Conservation (phyloP, 768 basidiomycete species). For the Boletus tomentosulus region DNA sequence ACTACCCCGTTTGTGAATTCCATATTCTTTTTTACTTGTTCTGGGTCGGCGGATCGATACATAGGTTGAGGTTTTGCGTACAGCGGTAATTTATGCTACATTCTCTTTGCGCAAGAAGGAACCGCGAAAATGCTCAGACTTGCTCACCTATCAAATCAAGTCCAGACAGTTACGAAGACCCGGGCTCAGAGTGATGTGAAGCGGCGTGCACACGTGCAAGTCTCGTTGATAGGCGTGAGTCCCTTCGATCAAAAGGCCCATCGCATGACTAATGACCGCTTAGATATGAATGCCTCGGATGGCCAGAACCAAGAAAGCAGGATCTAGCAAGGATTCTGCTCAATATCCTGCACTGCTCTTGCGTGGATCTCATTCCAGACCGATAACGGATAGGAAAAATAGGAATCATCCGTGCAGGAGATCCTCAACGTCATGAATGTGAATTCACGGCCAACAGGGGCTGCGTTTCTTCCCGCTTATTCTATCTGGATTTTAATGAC, state of each 20-base stretch:
- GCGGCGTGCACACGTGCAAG: constrained; percentile 25
- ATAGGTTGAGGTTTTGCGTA: constrained; percentile 38
- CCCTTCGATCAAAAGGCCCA: constrained; percentile 6
- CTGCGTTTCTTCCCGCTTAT: constrained; percentile 34
- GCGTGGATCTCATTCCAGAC: constrained; percentile 26
- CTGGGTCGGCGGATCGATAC: constrained; percentile 36
- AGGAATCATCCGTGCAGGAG: constrained; percentile 38
- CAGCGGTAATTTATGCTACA: constrained; percentile 35
- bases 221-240: constrained; percentile 37
- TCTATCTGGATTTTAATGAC: constrained; percentile 28
- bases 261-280: constrained; percentile 11
- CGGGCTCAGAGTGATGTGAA: constrained; percentile 27
- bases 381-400: constrained; percentile 25
- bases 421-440: constrained; percentile 6
- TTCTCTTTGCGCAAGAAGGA: constrained; percentile 1
- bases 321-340: constrained; percentile 36
- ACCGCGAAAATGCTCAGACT: constrained; percentile 32
- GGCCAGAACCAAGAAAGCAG: constrained; percentile 36
- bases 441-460: constrained; percentile 23
- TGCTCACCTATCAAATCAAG: constrained; percentile 33
- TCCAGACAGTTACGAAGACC: constrained; percentile 29
- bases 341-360: constrained; percentile 33
- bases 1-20: constrained; percentile 42
- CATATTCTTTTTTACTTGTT: constrained; percentile 39
- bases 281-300: constrained; percentile 39